These are phyloP conservation scores for Epichloe sylvatica DNA, from an alignment of 2,329 filamentous ascomycete genomes.

Conservation along the genomic window DNA sequence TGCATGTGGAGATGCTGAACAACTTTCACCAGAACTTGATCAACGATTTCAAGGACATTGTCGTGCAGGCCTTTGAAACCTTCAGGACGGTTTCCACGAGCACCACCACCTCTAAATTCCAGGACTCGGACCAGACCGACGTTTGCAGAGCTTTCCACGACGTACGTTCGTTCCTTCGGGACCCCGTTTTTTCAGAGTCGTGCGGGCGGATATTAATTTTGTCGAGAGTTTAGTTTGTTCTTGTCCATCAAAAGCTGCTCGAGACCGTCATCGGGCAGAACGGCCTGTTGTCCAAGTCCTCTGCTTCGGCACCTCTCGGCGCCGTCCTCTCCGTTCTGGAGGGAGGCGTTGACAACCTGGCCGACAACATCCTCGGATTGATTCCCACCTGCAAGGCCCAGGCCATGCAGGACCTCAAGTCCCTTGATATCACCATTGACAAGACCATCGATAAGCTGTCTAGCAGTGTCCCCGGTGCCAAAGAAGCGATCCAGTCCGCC, in stretches of 20 bases:
- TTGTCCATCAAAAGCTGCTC: slow-evolving; percentile 10
- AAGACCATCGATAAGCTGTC: neutral
- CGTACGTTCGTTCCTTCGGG: neutral
- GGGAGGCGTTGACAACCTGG: slow-evolving; percentile 9
- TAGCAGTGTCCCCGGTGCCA: neutral
- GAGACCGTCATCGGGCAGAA: slow-evolving; percentile 9
- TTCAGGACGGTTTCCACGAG: neutral
- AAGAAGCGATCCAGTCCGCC: neutral
- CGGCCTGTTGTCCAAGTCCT: slow-evolving; percentile 5
- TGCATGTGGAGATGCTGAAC: too few relatives aligned
- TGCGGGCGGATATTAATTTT: too few relatives aligned
- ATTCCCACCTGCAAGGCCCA: slow-evolving; percentile 8
- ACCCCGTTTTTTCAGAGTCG: too few relatives aligned
- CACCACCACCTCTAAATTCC: neutral
- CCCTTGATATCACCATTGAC: neutral
- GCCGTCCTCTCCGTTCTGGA: slow-evolving; percentile 9
- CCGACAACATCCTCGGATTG: slow-evolving; percentile 7
- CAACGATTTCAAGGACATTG: slow-evolving; percentile 1
- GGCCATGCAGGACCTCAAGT: slow-evolving; percentile 5
- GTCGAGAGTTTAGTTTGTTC: slow-evolving; percentile 5
- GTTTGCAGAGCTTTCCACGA: slow-evolving; percentile 7
- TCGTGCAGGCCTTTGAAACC: neutral
- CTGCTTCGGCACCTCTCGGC: slow-evolving; percentile 7
- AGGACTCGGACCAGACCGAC: slow-evolving; percentile 6
- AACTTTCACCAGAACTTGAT: neutral